Evolutionary conservation across 2,329 filamentous ascomycete species (phyloP), one percentile per base, ranked within the genome.

Genomic region (Botrytis paeoniae): DNA sequence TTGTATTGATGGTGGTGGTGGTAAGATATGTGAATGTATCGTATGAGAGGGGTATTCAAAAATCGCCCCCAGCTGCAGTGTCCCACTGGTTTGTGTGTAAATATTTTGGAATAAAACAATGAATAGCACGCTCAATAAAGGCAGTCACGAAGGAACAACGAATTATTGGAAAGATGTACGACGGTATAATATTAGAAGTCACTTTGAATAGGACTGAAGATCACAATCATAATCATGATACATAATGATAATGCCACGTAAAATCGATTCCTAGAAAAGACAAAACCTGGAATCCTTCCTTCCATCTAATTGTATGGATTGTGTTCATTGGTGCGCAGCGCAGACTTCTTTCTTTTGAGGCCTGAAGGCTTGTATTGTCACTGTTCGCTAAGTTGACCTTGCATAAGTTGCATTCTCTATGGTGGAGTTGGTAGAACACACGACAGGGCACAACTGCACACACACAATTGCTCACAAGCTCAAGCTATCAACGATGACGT

Each of bases 221-320:
- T 61, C 59, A 37, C 35, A 62, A 39, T 41, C 60, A 62, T n/a
- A 62, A 62, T 41, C 20, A 5, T n/a, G n/a, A 61, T 39, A 69
- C n/a, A 43, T 43, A 48, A 25, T 57, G n/a, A 57, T 57, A 35
- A 45, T 48, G 59, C 43, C 69, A 70, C 69, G 69, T 70, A 63
- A 70, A 70, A 54, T 8, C 20, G 32, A 54, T 29, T 54, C 48
- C 48, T 12, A n/a, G 22, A 51, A 66, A 37, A 39, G 3, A 54
- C 1, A 29, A 65, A 66, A 51, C 64, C 64, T 51, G 64, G 4
- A 66, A 66, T 66, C 32, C 45, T 66, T 29, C 39, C 61, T 18
- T 32, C n/a, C 43, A n/a, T 16, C 37, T 18, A 2, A 3, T 35
- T 62, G 22, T 10, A 29, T 48, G 45, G 10, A 22, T 4, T 35